phyloP scores from a whole-genome alignment of 139 green algal genomes.

The Chlamydomonas incerta region DNA sequence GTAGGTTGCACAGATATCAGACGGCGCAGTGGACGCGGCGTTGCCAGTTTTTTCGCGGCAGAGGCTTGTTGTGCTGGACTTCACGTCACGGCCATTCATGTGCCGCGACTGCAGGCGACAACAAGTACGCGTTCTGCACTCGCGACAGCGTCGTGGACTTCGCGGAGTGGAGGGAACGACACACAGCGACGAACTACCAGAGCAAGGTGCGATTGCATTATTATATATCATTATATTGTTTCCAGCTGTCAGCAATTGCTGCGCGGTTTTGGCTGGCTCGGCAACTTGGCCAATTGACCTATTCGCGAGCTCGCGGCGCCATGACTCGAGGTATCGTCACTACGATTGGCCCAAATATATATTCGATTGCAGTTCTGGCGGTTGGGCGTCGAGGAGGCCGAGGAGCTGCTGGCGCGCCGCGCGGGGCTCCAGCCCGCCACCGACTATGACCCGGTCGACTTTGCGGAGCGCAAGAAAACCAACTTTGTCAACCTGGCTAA shows the following conservation, averaged over 20 bases:
- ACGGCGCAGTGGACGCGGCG: no score
- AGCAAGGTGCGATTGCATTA: slow-evolving; percentile 21
- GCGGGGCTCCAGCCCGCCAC: slow-evolving; percentile 13
- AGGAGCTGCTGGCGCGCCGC: slow-evolving; percentile 22
- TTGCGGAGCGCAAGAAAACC: slow-evolving; percentile 11
- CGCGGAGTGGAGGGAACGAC: neutral
- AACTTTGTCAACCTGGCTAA: slow-evolving; percentile 5
- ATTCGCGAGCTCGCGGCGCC: no score
- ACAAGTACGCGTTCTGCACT: slow-evolving; percentile 35
- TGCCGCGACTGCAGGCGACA: slow-evolving; percentile 4
- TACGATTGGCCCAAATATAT: no score
- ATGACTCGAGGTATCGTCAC: no score
- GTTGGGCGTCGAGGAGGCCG: slow-evolving; percentile 24
- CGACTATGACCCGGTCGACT: slow-evolving; percentile 22
- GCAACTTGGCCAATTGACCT: neutral
- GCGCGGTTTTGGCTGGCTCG: neutral
- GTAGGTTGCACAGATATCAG: neutral
- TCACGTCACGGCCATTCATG: neutral
- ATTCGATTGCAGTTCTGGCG: slow-evolving; percentile 5
- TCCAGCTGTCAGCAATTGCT: no score
- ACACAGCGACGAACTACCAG: slow-evolving; percentile 23
- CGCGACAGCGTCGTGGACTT: slow-evolving; percentile 30
- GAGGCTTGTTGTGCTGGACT: neutral
- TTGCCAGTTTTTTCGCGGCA: neutral
- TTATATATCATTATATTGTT: no score